phyloP scores from a whole-genome alignment of 2,329 filamentous ascomycete genomes.

The Phoma sp. region DNA sequence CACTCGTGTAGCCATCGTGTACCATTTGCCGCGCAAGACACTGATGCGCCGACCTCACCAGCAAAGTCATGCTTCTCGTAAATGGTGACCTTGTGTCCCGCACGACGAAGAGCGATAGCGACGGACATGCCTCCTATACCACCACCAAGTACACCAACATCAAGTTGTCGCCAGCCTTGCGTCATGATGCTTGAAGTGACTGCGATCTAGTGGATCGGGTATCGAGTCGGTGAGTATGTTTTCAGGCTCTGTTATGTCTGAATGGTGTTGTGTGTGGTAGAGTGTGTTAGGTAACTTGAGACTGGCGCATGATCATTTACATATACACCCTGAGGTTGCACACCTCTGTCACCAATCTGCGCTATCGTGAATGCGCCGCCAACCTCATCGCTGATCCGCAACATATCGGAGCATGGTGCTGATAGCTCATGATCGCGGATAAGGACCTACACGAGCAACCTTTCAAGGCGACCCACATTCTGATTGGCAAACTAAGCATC shows the following conservation, averaged over 20 bases:
- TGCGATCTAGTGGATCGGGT: background rate
- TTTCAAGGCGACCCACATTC: background rate
- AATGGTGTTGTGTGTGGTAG: background rate
- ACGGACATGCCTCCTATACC: slow-evolving; percentile 61
- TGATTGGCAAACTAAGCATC: slow-evolving; percentile 2
- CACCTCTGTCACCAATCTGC: slow-evolving; percentile 2
- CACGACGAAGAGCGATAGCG: slow-evolving; percentile 59
- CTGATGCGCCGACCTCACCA: slow-evolving; percentile 65
- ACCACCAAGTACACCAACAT: slow-evolving; percentile 56
- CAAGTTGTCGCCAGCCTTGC: slow-evolving; percentile 30
- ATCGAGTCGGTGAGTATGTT: too few species aligned
- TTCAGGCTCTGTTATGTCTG: background rate
- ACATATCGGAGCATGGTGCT: slow-evolving; percentile 7
- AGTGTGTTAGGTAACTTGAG: background rate
- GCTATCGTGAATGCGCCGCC: slow-evolving; percentile 9
- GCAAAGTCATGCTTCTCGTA: slow-evolving; percentile 71
- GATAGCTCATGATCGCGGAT: slow-evolving; percentile 5
- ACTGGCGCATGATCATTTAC: background rate
- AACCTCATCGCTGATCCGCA: slow-evolving; percentile 9
- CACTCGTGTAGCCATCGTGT: slow-evolving; percentile 73
- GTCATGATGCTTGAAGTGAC: slow-evolving; percentile 6
- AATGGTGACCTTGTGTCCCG: slow-evolving; percentile 64
- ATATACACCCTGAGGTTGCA: slow-evolving; percentile 1
- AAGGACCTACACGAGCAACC: background rate
- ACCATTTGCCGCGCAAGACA: slow-evolving; percentile 69